Conservation (phyloP, 2,329 filamentous ascomycete species). For the Spiromastix sp. region DNA sequence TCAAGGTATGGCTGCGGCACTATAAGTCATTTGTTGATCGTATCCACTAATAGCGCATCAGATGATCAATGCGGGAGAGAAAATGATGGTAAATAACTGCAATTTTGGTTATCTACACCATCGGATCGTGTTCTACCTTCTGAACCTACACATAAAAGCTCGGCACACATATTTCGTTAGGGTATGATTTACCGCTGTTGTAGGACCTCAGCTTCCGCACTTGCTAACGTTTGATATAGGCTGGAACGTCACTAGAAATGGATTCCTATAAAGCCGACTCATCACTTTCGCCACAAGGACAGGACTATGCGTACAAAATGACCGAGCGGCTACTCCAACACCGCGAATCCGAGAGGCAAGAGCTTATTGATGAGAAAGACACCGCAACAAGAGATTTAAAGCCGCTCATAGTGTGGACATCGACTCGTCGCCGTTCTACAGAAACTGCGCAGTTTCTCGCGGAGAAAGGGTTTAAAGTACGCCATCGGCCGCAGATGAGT, state of each 20-base stretch:
- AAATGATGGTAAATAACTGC: constrained; percentile 92
- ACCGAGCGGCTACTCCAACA: constrained; percentile 72
- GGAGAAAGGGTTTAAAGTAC: constrained; percentile 69
- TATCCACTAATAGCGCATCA: too few species aligned
- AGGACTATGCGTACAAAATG: constrained; percentile 76
- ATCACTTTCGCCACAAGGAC: constrained; percentile 67
- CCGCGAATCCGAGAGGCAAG: constrained; percentile 68
- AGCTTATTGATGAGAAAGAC: constrained; percentile 58
- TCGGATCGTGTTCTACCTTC: constrained; percentile 94
- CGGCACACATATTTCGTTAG: constrained; percentile 88
- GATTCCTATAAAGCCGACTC: constrained; percentile 90
- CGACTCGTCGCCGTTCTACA: constrained; percentile 77
- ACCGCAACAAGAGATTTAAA: constrained; percentile 59
- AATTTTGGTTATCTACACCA: constrained; percentile 95
- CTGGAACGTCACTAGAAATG: constrained; percentile 76
- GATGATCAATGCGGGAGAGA: constrained; percentile 95
- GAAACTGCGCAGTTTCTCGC: constrained; percentile 81
- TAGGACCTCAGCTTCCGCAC: too few species aligned
- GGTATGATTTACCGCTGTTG: constrained; percentile 25
- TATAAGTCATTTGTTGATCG: too few species aligned
- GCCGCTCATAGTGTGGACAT: constrained; percentile 87
- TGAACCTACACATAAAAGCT: constrained; percentile 94
- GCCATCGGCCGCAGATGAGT: constrained; percentile 91
- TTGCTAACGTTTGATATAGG: constrained; percentile 26
- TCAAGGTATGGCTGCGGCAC: constrained; percentile 62